A percentile compares a stretch with the other conserved stretches of the same genome.
Evolutionary conservation across 1,284 basidiomycete genomes (phyloP).

Genomic region (Tilletia indica): DNA sequence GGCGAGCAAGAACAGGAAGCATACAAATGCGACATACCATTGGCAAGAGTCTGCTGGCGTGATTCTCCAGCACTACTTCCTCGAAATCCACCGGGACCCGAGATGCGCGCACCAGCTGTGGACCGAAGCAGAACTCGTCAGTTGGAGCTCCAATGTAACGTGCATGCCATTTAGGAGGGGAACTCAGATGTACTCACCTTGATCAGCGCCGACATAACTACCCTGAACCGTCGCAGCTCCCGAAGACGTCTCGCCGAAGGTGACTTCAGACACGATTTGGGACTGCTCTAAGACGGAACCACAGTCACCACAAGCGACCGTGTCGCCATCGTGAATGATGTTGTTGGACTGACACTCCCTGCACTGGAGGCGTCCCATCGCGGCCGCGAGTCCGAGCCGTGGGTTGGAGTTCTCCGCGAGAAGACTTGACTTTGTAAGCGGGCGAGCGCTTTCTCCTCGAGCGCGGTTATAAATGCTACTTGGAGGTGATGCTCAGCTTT

Average conservation of each 20-base stretch:
- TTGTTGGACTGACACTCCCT: slow-evolving; percentile 45
- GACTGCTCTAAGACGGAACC: slow-evolving; percentile 81
- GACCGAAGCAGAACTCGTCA: neutral
- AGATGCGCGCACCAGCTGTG: slow-evolving; percentile 39
- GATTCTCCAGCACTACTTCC: slow-evolving; percentile 52
- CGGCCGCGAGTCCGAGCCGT: too few relatives aligned
- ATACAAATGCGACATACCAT: slow-evolving; percentile 63
- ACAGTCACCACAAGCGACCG: slow-evolving; percentile 49
- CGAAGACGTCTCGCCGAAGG: slow-evolving; percentile 86
- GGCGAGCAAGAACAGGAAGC: neutral
- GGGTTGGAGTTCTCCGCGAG: too few relatives aligned
- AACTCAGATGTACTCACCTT: slow-evolving; percentile 67
- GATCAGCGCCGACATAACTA: slow-evolving; percentile 84
- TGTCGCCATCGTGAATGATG: slow-evolving; percentile 46
- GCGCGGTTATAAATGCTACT: too few relatives aligned
- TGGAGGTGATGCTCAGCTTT: too few relatives aligned
- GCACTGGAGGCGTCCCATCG: slow-evolving; percentile 31
- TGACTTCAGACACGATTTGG: slow-evolving; percentile 86
- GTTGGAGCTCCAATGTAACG: too few relatives aligned
- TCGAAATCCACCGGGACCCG: slow-evolving; percentile 49
- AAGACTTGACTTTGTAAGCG: too few relatives aligned
- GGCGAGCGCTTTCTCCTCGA: too few relatives aligned
- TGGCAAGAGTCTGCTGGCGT: slow-evolving; percentile 81
- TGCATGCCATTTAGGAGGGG: too few relatives aligned
- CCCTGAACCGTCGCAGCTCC: slow-evolving; percentile 95